Evolutionary conservation across 2,329 filamentous ascomycete species (phyloP).

Genomic region (Dothideomycetidae sp.): DNA sequence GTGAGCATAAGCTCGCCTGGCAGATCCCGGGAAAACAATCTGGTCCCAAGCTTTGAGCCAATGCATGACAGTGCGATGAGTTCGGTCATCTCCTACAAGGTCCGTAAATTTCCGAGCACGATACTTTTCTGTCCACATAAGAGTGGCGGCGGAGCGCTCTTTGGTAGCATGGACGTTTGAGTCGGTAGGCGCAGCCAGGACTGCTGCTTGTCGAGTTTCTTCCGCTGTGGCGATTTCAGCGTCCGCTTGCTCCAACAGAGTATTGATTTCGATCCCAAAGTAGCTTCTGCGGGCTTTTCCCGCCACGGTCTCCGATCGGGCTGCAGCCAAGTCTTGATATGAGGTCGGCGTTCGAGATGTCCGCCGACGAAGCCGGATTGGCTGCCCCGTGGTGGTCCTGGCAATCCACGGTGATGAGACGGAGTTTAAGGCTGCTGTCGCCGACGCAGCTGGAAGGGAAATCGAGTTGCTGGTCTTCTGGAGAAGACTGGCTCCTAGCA

Average conservation of each 20-base stretch:
- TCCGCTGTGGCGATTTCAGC: constrained; percentile 37
- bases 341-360: constrained; percentile 33
- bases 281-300: constrained; percentile 61
- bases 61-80: constrained; percentile 73
- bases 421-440: neutral
- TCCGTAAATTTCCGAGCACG: constrained; percentile 84
- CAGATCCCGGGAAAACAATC: constrained; percentile 71
- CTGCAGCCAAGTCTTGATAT: constrained; percentile 54
- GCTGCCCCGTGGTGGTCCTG: constrained; percentile 43
- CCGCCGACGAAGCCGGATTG: constrained; percentile 42
- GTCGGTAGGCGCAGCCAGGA: constrained; percentile 29
- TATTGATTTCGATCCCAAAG: constrained; percentile 86
- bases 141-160: constrained; percentile 24
- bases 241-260: constrained; percentile 57
- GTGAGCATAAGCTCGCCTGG: constrained; percentile 41
- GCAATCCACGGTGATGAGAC: neutral
- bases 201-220: constrained; percentile 13
- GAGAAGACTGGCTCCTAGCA: constrained; percentile 1
- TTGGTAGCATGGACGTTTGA: constrained; percentile 12
- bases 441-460: neutral
- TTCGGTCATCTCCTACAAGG: constrained; percentile 84
- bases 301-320: constrained; percentile 48
- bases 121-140: constrained; percentile 97
- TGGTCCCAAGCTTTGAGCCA: constrained; percentile 95
- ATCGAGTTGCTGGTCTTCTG: neutral